These are phyloP conservation scores for Candida anglica DNA, from an alignment of 805 yeast species.

Conservation along the genomic window DNA sequence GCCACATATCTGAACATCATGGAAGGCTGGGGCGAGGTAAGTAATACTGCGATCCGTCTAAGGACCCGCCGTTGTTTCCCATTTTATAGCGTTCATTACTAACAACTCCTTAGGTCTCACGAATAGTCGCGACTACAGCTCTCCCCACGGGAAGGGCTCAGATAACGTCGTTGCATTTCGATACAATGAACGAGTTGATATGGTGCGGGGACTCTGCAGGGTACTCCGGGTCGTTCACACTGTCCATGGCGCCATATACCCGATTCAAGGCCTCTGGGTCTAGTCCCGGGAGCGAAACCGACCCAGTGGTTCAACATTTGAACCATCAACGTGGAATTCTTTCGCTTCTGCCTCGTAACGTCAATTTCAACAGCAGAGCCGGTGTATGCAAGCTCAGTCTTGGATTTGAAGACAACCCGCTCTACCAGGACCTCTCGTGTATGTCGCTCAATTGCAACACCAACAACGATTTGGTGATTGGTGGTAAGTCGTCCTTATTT, in stretches of 20 bases:
- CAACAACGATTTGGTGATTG: conserved; percentile 28
- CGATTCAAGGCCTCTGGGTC: conserved; percentile 23
- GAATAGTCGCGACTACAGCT: conserved; percentile 17
- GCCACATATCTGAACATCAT: conserved; percentile 20
- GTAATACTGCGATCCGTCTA: conserved; percentile 18
- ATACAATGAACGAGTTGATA: conserved; percentile 65
- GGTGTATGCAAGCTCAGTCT: conserved; percentile 24
- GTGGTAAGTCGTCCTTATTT: conserved; percentile 16
- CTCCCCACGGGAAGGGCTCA: conserved; percentile 6
- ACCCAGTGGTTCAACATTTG: conserved; percentile 25
- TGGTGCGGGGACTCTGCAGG: conserved; percentile 83
- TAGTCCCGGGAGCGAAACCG: too few species aligned
- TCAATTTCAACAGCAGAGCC: conserved; percentile 31
- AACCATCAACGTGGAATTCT: conserved; percentile 31
- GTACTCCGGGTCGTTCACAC: conserved; percentile 28
- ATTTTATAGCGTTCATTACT: conserved; percentile 8
- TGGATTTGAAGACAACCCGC: conserved; percentile 5
- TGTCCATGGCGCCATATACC: conserved; percentile 29
- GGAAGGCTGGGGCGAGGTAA: conserved; percentile 53
- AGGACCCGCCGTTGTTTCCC: neutral
- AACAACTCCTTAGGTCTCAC: conserved; percentile 26
- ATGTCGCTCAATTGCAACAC: conserved; percentile 30
- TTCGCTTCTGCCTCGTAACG: conserved; percentile 25
- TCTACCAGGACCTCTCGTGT: conserved; percentile 21
- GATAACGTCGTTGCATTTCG: conserved; percentile 47